These are phyloP conservation scores for Colletotrichum euphorbiae DNA, from an alignment of 2,329 filamentous ascomycete species.

Conservation along the genomic window DNA sequence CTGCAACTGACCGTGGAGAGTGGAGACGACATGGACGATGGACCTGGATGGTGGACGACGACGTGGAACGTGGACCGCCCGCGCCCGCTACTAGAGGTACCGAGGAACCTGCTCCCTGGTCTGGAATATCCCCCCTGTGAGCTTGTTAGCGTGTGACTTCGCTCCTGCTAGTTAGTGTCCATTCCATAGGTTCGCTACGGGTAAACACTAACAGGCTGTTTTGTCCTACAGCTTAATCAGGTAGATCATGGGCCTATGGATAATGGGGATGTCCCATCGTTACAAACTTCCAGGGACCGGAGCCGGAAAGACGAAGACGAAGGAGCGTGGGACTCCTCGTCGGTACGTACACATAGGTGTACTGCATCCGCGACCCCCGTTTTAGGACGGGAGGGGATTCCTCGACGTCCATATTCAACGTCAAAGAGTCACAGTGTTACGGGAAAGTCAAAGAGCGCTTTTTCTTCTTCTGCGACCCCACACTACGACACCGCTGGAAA, in stretches of 20 bases:
- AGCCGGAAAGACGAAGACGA: background rate
- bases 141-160: too few species aligned
- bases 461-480: background rate
- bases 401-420: conserved; percentile 19
- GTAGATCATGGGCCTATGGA: too few species aligned
- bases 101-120: too few species aligned
- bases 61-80: conserved; percentile 20
- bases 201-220: too few species aligned
- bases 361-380: conserved; percentile 17
- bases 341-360: too few species aligned
- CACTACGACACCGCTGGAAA: conserved; percentile 26
- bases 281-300: too few species aligned
- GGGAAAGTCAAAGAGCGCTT: conserved; percentile 2
- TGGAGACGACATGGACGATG: conserved; percentile 34
- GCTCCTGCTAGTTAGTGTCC: too few species aligned
- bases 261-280: too few species aligned
- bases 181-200: too few species aligned
- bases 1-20: conserved; percentile 26
- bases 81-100: background rate
- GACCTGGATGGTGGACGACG: conserved; percentile 3
- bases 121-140: too few species aligned
- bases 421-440: too few species aligned
- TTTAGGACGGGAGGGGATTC: conserved; percentile 24
- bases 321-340: conserved; percentile 2
- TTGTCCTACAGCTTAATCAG: too few species aligned